Percentiles rank a stretch among this genome's conserved stretches.
phyloP scores from a whole-genome alignment of 2,329 filamentous ascomycete genomes.

The Hypoxylon rubiginosum region DNA sequence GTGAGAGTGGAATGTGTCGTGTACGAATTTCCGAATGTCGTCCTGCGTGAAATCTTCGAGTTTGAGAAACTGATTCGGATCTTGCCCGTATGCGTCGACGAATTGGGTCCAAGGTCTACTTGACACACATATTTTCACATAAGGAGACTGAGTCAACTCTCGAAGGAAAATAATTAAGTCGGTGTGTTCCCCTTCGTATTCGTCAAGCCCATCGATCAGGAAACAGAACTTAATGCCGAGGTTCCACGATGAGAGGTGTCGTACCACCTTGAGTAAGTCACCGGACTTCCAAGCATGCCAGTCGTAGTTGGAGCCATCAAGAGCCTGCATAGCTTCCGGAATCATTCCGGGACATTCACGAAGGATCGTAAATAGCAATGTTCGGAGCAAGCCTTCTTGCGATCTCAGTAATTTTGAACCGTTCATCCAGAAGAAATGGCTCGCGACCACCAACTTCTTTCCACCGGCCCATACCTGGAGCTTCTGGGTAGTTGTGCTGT shows the following conservation, averaged over 20 bases:
- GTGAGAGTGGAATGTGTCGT: not conserved
- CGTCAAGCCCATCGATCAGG: not conserved
- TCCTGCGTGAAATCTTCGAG: not conserved
- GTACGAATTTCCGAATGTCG: not conserved
- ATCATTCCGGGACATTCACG: constrained; percentile 16
- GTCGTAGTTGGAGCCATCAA: not conserved
- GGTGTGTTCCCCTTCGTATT: not conserved
- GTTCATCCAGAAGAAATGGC: constrained; percentile 10
- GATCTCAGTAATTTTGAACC: constrained; percentile 4
- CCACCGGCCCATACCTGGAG: constrained; percentile 12
- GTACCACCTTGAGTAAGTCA: not conserved
- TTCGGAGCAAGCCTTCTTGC: constrained; percentile 11
- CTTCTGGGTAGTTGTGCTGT: not conserved
- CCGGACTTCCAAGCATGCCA: not conserved
- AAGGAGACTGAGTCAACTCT: not conserved
- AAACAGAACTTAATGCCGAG: constrained; percentile 1
- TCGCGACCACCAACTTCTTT: constrained; percentile 11
- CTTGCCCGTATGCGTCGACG: not conserved
- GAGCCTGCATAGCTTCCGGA: not conserved
- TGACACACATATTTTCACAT: not conserved
- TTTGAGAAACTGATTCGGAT: not conserved
- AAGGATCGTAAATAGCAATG: constrained; percentile 19
- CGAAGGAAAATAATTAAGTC: not conserved
- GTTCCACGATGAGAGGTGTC: not conserved
- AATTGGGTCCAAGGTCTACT: not conserved